phyloP scores from a whole-genome alignment of 495 filamentous ascomycete genomes.

The Rostrohypoxylon terebratum region DNA sequence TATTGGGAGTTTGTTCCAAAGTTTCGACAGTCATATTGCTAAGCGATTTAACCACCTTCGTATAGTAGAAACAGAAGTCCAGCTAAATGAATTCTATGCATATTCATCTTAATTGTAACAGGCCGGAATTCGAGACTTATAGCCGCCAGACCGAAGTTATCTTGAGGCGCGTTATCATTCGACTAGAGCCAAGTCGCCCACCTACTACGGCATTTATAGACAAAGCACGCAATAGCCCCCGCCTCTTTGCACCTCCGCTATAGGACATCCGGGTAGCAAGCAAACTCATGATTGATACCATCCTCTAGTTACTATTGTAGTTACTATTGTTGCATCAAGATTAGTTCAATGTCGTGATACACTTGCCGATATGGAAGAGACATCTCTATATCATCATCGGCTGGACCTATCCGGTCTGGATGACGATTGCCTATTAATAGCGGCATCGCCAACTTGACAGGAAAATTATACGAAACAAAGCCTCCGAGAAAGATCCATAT shows the following conservation, averaged over 20 bases:
- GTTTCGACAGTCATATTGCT: slow-evolving; percentile 30
- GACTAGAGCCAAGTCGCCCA: slow-evolving; percentile 21
- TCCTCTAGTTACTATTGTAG: slow-evolving; percentile 13
- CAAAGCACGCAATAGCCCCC: slow-evolving; percentile 48
- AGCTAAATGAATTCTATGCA: background rate
- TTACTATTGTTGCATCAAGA: slow-evolving; percentile 16
- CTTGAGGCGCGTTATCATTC: slow-evolving; percentile 31
- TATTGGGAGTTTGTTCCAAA: slow-evolving; percentile 11
- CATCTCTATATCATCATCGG: slow-evolving; percentile 33
- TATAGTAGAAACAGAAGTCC: slow-evolving; percentile 5
- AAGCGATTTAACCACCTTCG: background rate
- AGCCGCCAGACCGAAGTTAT: slow-evolving; percentile 31
- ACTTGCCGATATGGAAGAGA: slow-evolving; percentile 5
- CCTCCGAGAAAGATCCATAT: background rate
- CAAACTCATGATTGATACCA: slow-evolving; percentile 26
- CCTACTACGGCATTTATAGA: slow-evolving; percentile 35
- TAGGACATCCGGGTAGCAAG: slow-evolving; percentile 37
- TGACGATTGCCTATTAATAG: background rate
- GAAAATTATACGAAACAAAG: background rate
- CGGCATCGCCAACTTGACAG: background rate
- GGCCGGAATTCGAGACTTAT: slow-evolving; percentile 31
- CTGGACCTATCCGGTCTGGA: slow-evolving; percentile 12
- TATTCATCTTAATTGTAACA: slow-evolving; percentile 3
- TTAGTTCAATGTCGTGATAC: slow-evolving; percentile 10
- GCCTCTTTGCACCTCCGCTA: slow-evolving; percentile 47